Conservation (phyloP, 345 rosid genomes). For the Erysimum cheiranthoides region DNA sequence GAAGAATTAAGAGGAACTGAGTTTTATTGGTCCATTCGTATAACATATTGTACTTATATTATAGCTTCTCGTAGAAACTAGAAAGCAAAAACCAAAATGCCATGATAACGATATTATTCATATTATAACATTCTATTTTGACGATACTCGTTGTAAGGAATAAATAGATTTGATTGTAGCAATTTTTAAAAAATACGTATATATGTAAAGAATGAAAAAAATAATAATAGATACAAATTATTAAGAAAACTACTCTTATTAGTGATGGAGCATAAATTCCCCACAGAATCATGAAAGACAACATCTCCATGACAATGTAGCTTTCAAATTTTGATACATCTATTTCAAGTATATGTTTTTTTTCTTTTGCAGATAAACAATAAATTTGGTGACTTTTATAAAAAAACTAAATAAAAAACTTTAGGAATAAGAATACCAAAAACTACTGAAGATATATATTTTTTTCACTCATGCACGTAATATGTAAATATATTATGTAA, state of each 20-base stretch:
- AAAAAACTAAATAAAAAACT: background rate
- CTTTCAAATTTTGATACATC: slow-evolving; percentile 31
- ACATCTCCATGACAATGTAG: slow-evolving; percentile 18
- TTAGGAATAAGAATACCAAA: slow-evolving; percentile 2
- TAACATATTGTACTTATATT: slow-evolving; percentile 30
- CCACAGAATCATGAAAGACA: slow-evolving; percentile 38
- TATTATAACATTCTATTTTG: slow-evolving; percentile 23
- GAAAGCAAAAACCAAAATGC: slow-evolving; percentile 37
- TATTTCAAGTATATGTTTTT: slow-evolving; percentile 7
- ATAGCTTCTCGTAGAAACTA: slow-evolving; percentile 21
- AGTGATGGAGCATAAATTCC: slow-evolving; percentile 41
- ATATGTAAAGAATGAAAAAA: background rate
- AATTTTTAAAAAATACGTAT: background rate
- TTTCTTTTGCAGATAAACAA: background rate
- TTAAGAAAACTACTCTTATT: slow-evolving; percentile 21
- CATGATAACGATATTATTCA: slow-evolving; percentile 34
- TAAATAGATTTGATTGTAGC: background rate
- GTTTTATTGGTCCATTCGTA: slow-evolving; percentile 21
- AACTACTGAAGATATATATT: background rate
- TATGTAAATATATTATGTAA: no score
- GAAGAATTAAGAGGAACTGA: background rate
- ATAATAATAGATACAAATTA: background rate
- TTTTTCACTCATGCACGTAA: background rate
- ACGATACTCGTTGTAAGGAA: background rate
- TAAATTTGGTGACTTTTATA: background rate